Conservation (phyloP, 768 basidiomycete species). For the Rhizopogon vesiculosus region DNA sequence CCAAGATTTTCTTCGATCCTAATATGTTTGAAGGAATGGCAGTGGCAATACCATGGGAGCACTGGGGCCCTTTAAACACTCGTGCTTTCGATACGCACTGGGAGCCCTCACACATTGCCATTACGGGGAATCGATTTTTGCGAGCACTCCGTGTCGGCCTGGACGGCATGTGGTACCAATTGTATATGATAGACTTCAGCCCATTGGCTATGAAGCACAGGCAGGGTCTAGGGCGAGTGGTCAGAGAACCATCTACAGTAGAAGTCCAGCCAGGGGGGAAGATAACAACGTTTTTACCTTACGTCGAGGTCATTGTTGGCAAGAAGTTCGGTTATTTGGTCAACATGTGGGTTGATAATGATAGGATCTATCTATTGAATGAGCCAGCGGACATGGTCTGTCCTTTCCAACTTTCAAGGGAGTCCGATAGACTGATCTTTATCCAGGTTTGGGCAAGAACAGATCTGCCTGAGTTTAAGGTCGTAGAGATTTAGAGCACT, state of each 20-base stretch:
- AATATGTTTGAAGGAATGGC: background rate
- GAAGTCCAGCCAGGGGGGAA: background rate
- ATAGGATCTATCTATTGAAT: background rate
- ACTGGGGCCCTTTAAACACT: background rate
- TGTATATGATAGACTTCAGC: background rate
- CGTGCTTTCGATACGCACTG: background rate
- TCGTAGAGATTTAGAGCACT: no score
- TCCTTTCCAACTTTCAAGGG: no score
- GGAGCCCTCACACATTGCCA: background rate
- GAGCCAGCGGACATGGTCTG: no score
- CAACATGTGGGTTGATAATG: background rate
- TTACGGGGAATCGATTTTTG: background rate
- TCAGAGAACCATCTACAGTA: background rate
- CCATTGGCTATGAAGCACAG: background rate
- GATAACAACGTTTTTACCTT: background rate
- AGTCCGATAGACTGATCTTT: no score
- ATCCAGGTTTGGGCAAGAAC: no score
- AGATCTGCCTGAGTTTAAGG: no score
- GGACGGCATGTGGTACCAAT: background rate
- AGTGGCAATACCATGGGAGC: background rate
- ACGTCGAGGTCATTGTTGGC: background rate
- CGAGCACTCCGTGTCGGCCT: background rate
- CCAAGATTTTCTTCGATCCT: background rate
- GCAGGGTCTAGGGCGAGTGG: background rate
- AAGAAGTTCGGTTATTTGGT: background rate